Evolutionary conservation across 805 yeast genomes (phyloP).

Genomic region (Wickerhamiella allomyrinae): DNA sequence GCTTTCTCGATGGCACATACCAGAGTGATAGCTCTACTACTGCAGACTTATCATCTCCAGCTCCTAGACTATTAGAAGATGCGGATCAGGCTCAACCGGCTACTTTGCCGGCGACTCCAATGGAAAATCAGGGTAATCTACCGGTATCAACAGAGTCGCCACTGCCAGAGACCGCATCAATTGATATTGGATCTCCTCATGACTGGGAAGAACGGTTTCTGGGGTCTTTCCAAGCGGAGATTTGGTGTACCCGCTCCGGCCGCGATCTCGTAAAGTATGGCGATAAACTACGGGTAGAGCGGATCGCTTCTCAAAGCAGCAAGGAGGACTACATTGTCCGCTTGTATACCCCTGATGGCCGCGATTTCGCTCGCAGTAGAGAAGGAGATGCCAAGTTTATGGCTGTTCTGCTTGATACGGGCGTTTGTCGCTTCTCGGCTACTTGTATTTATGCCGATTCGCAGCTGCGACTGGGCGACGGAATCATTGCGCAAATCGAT

Average conservation of each 20-base stretch:
- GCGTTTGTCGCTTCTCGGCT: constrained; percentile 40
- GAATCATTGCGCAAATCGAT: constrained; percentile 55
- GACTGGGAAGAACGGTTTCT: constrained; percentile 18
- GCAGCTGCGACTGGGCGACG: constrained; percentile 58
- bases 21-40: neutral
- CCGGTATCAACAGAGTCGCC: neutral
- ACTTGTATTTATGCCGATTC: constrained; percentile 45
- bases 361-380: constrained; percentile 67
- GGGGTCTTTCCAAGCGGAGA: constrained; percentile 27
- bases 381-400: constrained; percentile 54
- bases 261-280: constrained; percentile 20
- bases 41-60: neutral
- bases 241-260: constrained; percentile 27
- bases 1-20: constrained; percentile 16
- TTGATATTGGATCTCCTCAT: neutral
- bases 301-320: constrained; percentile 7
- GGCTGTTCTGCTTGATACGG: constrained; percentile 47
- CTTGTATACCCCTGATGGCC: constrained; percentile 20
- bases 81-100: neutral
- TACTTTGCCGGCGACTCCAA: neutral
- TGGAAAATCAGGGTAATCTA: neutral
- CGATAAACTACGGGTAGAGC: constrained; percentile 20
- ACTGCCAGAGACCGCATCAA: neutral
- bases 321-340: constrained; percentile 22
- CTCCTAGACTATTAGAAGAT: neutral